Conservation (phyloP, 352 stramenopile genomes). For the Phytophthora sansomeana region DNA sequence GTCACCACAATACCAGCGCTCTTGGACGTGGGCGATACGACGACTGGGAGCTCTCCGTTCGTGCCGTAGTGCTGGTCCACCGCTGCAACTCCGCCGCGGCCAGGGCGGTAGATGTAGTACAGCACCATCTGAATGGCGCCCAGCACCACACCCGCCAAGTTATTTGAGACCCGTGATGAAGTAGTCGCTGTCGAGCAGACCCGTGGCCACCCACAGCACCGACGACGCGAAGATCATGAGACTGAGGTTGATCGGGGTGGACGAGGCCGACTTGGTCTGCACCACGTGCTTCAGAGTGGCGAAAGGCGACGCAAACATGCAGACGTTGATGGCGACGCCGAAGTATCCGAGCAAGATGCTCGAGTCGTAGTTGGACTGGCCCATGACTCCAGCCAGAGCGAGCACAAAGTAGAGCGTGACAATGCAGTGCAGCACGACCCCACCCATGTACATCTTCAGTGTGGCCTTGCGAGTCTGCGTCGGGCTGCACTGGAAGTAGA, state of each 20-base stretch:
- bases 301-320: conserved; percentile 64
- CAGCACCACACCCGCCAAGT: conserved; percentile 45
- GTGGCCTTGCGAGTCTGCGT: conserved; percentile 14
- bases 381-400: conserved; percentile 32
- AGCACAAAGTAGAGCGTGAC: conserved; percentile 48
- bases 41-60: conserved; percentile 3
- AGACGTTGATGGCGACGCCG: conserved; percentile 31
- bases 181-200: conserved; percentile 46
- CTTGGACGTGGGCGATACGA: conserved; percentile 11
- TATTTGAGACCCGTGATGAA: conserved; percentile 52
- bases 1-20: neutral
- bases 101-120: conserved; percentile 52
- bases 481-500: conserved; percentile 29
- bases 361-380: conserved; percentile 22
- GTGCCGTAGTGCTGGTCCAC: neutral
- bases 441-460: conserved; percentile 4
- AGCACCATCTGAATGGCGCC: conserved; percentile 51
- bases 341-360: conserved; percentile 29
- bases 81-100: neutral
- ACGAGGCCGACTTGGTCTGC: conserved; percentile 44
- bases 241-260: conserved; percentile 62
- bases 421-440: conserved; percentile 15
- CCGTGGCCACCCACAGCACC: conserved; percentile 56
- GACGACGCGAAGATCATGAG: conserved; percentile 57
- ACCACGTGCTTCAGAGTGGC: conserved; percentile 50